Evolutionary conservation across 2,329 filamentous ascomycete species (phyloP).

Genomic region (Aspergillus amoenus): DNA sequence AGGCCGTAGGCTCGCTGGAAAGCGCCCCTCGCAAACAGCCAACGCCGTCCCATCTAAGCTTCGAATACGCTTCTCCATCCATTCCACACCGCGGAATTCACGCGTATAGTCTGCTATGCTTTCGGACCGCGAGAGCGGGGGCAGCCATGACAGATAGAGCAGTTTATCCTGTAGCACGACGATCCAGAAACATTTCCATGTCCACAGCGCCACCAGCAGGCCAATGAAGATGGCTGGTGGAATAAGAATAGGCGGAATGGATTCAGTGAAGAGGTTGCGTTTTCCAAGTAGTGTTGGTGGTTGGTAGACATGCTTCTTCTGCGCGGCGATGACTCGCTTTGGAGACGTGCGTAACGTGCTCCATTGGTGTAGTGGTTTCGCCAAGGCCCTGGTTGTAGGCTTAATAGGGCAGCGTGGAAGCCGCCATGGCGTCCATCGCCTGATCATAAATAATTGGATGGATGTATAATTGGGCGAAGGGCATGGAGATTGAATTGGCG

Average conservation of each 20-base stretch:
- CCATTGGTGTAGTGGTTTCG: no score
- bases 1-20: constrained; percentile 18
- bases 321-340: no score
- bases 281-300: neutral
- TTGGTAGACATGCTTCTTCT: neutral
- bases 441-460: no score
- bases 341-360: no score
- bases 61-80: constrained; percentile 58
- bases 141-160: constrained; percentile 76
- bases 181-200: constrained; percentile 69
- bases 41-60: constrained; percentile 45
- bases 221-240: constrained; percentile 67
- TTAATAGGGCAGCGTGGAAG: no score
- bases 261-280: constrained; percentile 16
- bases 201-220: constrained; percentile 64
- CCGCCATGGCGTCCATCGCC: no score
- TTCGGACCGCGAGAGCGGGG: constrained; percentile 68
- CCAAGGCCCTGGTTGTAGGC: no score
- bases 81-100: constrained; percentile 62
- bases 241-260: constrained; percentile 52
- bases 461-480: no score
- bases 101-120: constrained; percentile 63
- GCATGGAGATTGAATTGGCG: no score
- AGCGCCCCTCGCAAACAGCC: constrained; percentile 64
- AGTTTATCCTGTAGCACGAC: constrained; percentile 77